Conservation (phyloP, 31 red algal species). For the Porphyra umbilicalis region DNA sequence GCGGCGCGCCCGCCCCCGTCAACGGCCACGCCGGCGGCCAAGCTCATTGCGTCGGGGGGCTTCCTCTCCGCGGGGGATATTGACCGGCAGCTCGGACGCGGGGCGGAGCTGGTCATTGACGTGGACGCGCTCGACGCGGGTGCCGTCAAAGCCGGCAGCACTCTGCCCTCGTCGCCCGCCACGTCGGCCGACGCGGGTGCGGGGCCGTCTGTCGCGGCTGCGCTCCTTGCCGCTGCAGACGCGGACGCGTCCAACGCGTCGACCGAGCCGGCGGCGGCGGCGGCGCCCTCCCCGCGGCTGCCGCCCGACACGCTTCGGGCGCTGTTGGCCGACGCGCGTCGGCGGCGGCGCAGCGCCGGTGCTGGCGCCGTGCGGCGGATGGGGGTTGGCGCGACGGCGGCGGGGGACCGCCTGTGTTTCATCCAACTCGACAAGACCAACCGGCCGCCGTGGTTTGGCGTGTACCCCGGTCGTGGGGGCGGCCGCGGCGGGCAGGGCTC, state of each 20-base stretch:
- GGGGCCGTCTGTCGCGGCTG: not conserved
- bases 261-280: too few species aligned
- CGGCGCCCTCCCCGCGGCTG: not conserved
- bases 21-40: not conserved
- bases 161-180: too few species aligned
- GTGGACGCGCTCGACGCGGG: too few species aligned
- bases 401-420: not conserved
- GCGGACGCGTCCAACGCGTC: not conserved
- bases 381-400: not conserved
- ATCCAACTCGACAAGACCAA: not conserved
- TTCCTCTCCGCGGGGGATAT: not conserved
- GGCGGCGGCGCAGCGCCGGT: not conserved
- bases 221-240: not conserved
- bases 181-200: not conserved
- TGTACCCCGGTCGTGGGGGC: not conserved
- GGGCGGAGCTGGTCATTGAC: not conserved
- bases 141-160: too few species aligned
- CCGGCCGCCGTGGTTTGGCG: conserved; percentile 5
- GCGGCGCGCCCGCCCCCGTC: not conserved
- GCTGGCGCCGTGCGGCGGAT: not conserved
- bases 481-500: not conserved
- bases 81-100: not conserved
- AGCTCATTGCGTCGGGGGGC: not conserved
- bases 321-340: not conserved
- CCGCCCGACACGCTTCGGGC: not conserved